Conservation (phyloP, 2,329 filamentous ascomycete genomes). For the Malbranchea zuffiana region DNA sequence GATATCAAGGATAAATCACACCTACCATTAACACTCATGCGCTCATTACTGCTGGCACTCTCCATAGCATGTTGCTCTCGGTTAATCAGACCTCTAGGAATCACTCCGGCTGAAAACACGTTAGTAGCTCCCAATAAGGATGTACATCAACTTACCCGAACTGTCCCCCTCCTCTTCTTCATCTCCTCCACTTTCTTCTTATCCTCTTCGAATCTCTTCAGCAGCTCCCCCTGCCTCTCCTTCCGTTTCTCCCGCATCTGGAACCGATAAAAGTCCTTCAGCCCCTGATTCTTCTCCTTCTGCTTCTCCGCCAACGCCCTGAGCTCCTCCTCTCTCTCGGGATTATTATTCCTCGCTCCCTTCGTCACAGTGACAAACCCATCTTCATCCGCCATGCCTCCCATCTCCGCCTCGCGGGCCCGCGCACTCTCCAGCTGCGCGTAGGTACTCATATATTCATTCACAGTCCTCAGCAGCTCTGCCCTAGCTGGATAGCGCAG, state of each 20-base stretch:
- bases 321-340: slow-evolving; percentile 61
- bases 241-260: slow-evolving; percentile 72
- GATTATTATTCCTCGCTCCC: slow-evolving; percentile 60
- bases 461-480: slow-evolving; percentile 60
- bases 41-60: too few species aligned
- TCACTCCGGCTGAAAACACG: slow-evolving; percentile 12
- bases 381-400: slow-evolving; percentile 80
- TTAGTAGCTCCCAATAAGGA: neutral
- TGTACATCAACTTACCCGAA: slow-evolving; percentile 35
- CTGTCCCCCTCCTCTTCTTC: slow-evolving; percentile 54
- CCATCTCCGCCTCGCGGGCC: slow-evolving; percentile 49
- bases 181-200: slow-evolving; percentile 59
- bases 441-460: slow-evolving; percentile 80
- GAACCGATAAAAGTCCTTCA: slow-evolving; percentile 72
- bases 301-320: slow-evolving; percentile 50
- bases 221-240: slow-evolving; percentile 56
- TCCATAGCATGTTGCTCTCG: too few species aligned
- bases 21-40: too few species aligned
- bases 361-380: slow-evolving; percentile 87
- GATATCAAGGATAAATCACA: slow-evolving; percentile 3
- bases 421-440: slow-evolving; percentile 54
- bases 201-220: slow-evolving; percentile 67
- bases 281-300: slow-evolving; percentile 53
- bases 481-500: slow-evolving; percentile 59
- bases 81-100: neutral